Conservation (phyloP, 2,329 filamentous ascomycete species). For the Apiospora marii region DNA sequence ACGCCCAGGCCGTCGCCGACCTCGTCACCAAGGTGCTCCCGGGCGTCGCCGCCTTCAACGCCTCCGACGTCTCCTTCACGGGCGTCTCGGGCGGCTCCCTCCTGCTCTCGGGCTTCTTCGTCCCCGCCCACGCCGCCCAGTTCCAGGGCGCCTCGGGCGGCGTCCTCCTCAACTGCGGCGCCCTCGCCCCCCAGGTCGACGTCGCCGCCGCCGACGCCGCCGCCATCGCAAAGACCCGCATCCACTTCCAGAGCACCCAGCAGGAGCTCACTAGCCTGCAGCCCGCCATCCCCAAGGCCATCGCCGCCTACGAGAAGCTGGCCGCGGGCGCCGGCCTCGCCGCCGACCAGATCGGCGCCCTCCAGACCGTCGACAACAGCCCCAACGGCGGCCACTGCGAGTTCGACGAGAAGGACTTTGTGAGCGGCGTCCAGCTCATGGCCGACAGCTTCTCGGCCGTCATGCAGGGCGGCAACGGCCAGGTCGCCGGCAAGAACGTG, state of each 20-base stretch:
- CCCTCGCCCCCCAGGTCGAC: conserved; percentile 58
- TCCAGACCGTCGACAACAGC: conserved; percentile 65
- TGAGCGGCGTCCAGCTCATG: conserved; percentile 65
- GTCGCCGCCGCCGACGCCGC: conserved; percentile 50
- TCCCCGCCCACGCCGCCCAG: conserved; percentile 62
- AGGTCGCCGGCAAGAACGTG: conserved; percentile 56
- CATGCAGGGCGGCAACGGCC: conserved; percentile 60
- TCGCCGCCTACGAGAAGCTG: conserved; percentile 59
- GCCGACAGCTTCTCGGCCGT: conserved; percentile 59
- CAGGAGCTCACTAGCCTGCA: conserved; percentile 59
- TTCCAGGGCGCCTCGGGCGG: conserved; percentile 53
- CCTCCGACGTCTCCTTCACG: conserved; percentile 61
- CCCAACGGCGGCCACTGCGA: conserved; percentile 65
- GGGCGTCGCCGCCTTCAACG: conserved; percentile 61
- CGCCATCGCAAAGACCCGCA: conserved; percentile 54
- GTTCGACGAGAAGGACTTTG: conserved; percentile 63
- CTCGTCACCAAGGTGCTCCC: conserved; percentile 58
- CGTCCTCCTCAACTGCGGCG: conserved; percentile 65
- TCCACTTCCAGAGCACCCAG: conserved; percentile 65
- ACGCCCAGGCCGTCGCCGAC: conserved; percentile 63
- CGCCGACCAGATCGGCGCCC: conserved; percentile 52
- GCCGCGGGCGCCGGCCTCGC: conserved; percentile 53
- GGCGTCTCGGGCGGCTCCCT: conserved; percentile 64
- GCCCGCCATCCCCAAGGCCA: conserved; percentile 56
- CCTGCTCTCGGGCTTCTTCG: conserved; percentile 63